Evolutionary conservation across 176 grass and related monocot species (phyloP).

Genomic region (Zea mays): Zm-B73-REFERENCE-NAM-5.0 NC_050100.1:46980001-46980500

Average conservation of each 20-base stretch:
- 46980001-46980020: background rate
- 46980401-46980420: slow-evolving; percentile 96
- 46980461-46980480: slow-evolving; percentile 81
- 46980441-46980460: slow-evolving; percentile 86
- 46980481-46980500: slow-evolving; percentile 73
- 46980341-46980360: background rate
- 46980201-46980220: background rate
- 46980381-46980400: slow-evolving; percentile 69
- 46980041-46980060: background rate
- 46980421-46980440: slow-evolving; percentile 81
- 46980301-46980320: background rate
- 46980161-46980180: background rate
- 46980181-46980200: slow-evolving; percentile 1
- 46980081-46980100: background rate
- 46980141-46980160: background rate
- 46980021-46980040: background rate
- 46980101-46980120: background rate
- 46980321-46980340: background rate
- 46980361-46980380: background rate
- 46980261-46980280: background rate
- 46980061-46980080: background rate
- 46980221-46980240: background rate
- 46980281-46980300: background rate
- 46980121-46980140: background rate
- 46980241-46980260: background rate